Conservation (phyloP, 176 grass and related monocot genomes). For the Aegilops sharonensis region DNA sequence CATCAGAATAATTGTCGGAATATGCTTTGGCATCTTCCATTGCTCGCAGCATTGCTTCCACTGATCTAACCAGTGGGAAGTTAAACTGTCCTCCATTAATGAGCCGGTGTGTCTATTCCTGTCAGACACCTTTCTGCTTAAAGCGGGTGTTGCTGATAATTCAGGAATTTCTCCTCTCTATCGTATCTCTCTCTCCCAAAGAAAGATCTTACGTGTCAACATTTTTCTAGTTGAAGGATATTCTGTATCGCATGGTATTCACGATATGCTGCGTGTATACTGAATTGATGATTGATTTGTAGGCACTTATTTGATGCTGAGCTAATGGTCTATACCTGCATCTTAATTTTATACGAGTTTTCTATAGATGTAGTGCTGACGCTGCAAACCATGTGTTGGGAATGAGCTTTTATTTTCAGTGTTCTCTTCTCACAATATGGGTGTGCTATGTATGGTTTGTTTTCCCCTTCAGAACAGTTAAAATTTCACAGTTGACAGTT, state of each 20-base stretch:
- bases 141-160: slow-evolving; percentile 7
- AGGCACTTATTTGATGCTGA: neutral
- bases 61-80: neutral
- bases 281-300: neutral
- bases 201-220: neutral
- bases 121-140: neutral
- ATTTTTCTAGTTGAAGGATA: neutral
- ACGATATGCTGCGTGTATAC: neutral
- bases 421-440: neutral
- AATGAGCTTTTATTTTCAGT: neutral
- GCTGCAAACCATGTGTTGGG: neutral
- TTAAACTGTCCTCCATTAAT: slow-evolving; percentile 20
- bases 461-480: neutral
- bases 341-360: neutral
- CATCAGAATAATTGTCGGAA: neutral
- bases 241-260: neutral
- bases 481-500: neutral
- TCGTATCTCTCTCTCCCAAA: neutral
- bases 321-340: neutral
- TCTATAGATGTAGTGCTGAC: neutral
- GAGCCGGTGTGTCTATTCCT: neutral
- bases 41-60: neutral
- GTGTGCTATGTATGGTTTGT: neutral
- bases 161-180: neutral
- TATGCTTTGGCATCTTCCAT: slow-evolving; percentile 18